These are phyloP conservation scores for Trichoderma arundinaceum DNA, from an alignment of 2,329 filamentous ascomycete species.

Conservation along the genomic window DNA sequence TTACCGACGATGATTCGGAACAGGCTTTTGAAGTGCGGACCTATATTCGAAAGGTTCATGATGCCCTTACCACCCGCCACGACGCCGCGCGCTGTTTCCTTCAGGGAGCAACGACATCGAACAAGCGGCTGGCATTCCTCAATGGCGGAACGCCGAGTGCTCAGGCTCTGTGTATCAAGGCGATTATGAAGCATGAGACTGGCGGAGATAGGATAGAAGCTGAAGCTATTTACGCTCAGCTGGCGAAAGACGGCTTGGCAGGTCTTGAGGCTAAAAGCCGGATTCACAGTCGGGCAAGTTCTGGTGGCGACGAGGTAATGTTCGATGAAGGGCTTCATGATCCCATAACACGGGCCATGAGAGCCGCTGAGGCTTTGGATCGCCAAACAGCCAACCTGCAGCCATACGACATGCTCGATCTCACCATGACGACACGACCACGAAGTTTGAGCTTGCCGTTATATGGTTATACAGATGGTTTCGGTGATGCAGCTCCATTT, in stretches of 20 bases:
- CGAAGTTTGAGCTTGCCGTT: conserved; percentile 58
- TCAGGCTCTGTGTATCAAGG: conserved; percentile 58
- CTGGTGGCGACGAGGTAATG: conserved; percentile 32
- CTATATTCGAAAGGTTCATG: conserved; percentile 57
- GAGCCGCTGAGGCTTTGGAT: conserved; percentile 63
- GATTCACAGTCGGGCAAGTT: conserved; percentile 34
- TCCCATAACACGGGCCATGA: conserved; percentile 61
- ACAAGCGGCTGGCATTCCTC: conserved; percentile 64
- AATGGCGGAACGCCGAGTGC: conserved; percentile 64
- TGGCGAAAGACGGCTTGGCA: conserved; percentile 57
- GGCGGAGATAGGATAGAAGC: conserved; percentile 57
- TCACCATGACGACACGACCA: conserved; percentile 48
- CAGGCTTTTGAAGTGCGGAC: conserved; percentile 42
- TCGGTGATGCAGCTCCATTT: conserved; percentile 54
- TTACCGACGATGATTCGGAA: conserved; percentile 42
- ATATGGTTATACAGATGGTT: conserved; percentile 52
- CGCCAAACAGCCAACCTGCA: conserved; percentile 62
- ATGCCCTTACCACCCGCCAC: conserved; percentile 54
- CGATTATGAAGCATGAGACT: conserved; percentile 60
- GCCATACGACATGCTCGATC: conserved; percentile 54
- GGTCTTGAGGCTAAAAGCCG: conserved; percentile 43
- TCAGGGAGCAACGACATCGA: conserved; percentile 49
- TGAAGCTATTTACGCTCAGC: conserved; percentile 55
- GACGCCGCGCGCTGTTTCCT: conserved; percentile 60
- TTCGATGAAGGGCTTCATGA: conserved; percentile 47